These are phyloP conservation scores for Candida sp. DNA, from an alignment of 1,139 yeast species.

Conservation along the genomic window DNA sequence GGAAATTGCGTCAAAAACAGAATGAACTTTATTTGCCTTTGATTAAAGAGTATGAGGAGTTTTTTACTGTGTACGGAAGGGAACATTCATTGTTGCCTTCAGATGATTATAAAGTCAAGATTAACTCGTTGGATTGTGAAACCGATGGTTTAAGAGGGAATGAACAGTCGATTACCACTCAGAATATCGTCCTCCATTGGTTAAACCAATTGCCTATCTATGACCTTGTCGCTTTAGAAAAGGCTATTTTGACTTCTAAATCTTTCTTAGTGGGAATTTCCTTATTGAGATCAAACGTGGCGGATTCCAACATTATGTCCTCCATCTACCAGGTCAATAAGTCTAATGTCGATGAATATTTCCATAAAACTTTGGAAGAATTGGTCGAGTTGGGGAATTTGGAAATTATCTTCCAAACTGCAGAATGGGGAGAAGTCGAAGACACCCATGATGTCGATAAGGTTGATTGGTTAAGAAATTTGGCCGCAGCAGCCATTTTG, in stretches of 20 bases:
- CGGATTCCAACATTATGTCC: conserved; percentile 17
- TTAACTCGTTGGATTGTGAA: conserved; percentile 75
- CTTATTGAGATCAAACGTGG: conserved; percentile 35
- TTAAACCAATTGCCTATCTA: conserved; percentile 59
- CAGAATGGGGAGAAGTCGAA: conserved; percentile 97
- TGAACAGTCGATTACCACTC: conserved; percentile 59
- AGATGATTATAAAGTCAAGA: conserved; percentile 22
- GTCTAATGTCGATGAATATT: conserved; percentile 19
- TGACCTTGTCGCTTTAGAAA: conserved; percentile 86
- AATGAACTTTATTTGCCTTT: conserved; percentile 74
- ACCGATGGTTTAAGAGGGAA: conserved; percentile 79
- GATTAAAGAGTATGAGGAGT: conserved; percentile 61
- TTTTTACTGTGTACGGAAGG: conserved; percentile 46
- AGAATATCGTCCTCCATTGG: conserved; percentile 63
- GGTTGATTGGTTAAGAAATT: conserved; percentile 79
- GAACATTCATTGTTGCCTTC: conserved; percentile 25
- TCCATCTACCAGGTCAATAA: conserved; percentile 36
- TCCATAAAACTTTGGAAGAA: conserved; percentile 54
- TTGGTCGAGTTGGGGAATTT: conserved; percentile 75
- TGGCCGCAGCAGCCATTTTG: conserved; percentile 77
- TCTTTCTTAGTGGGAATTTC: conserved; percentile 77
- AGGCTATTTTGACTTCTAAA: conserved; percentile 80
- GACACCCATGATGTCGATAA: conserved; percentile 97
- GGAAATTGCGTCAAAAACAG: conserved; percentile 72
- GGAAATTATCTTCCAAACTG: conserved; percentile 82